These are phyloP conservation scores for Fomitopsis pinicola DNA, from an alignment of 1,284 basidiomycete genomes.

Conservation along the genomic window DNA sequence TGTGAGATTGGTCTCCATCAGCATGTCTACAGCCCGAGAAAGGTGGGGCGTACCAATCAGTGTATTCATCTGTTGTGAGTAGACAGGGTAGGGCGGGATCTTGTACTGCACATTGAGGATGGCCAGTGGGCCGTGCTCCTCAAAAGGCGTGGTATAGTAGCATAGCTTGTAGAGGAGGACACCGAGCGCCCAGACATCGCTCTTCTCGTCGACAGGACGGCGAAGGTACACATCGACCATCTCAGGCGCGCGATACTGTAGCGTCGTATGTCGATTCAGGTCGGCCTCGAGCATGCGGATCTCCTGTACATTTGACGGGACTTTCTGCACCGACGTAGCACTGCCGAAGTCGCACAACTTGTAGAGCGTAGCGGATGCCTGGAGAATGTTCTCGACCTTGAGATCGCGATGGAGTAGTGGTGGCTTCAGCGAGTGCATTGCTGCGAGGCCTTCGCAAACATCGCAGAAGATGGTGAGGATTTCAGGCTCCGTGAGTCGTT, in stretches of 20 bases:
- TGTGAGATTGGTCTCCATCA: constrained; percentile 25
- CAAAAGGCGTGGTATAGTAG: constrained; percentile 99
- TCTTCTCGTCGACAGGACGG: constrained; percentile 86
- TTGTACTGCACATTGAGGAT: constrained; percentile 97
- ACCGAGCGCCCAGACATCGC: constrained; percentile 78
- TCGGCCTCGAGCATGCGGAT: constrained; percentile 88
- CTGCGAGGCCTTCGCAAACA: constrained; percentile 89
- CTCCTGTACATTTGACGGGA: constrained; percentile 75
- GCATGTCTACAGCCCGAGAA: not conserved
- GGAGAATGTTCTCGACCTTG: constrained; percentile 98
- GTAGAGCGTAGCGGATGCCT: constrained; percentile 71
- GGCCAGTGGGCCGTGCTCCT: constrained; percentile 93
- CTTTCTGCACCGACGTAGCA: constrained; percentile 71
- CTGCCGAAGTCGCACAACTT: constrained; percentile 99
- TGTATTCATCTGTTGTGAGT: constrained; percentile 82
- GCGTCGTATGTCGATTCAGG: constrained; percentile 90
- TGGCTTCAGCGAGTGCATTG: constrained; percentile 92
- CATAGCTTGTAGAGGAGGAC: constrained; percentile 83
- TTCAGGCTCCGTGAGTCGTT: constrained; percentile 91
- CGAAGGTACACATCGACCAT: constrained; percentile 93
- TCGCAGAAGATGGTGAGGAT: constrained; percentile 98
- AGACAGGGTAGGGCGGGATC: constrained; percentile 89
- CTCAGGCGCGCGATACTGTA: constrained; percentile 96
- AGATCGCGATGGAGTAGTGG: constrained; percentile 95
- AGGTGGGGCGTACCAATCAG: constrained; percentile 73